Conservation (phyloP, 2,329 filamentous ascomycete genomes). For the Cladosporium sp. region DNA sequence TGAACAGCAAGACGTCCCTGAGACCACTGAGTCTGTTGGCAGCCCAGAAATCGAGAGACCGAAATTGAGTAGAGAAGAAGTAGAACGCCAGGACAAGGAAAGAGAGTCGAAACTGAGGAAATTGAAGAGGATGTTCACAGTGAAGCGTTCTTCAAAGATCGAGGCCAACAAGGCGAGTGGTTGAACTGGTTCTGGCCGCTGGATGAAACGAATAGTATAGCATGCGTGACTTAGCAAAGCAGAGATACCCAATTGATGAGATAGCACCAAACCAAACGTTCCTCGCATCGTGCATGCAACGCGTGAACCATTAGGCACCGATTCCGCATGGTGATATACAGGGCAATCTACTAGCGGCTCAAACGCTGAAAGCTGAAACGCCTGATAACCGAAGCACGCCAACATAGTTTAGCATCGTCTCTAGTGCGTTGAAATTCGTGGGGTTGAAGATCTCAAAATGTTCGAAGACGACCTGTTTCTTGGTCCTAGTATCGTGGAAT, state of each 20-base stretch:
- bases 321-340: too few relatives aligned
- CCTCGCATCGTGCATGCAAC: neutral
- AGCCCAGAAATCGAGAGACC: neutral
- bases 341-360: too few relatives aligned
- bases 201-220: neutral
- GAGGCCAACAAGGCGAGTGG: neutral
- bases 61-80: slow-evolving; percentile 24
- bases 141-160: slow-evolving; percentile 25
- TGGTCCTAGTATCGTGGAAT: too few relatives aligned
- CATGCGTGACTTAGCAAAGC: neutral
- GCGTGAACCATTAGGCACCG: too few relatives aligned
- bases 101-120: slow-evolving; percentile 30
- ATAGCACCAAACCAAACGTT: neutral
- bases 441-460: neutral
- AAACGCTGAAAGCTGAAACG: slow-evolving; percentile 4
- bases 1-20: slow-evolving; percentile 11
- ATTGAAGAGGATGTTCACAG: slow-evolving; percentile 33
- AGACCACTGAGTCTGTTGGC: neutral
- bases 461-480: neutral
- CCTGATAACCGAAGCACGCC: neutral
- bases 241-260: neutral
- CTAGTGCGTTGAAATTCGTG: neutral
- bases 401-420: neutral
- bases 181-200: neutral
- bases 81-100: slow-evolving; percentile 31